A percentile compares a stretch with the other conserved stretches of the same genome.
These are phyloP conservation scores for Botryotinia globosa DNA, from an alignment of 2,329 filamentous ascomycete species.

Conservation along the genomic window DNA sequence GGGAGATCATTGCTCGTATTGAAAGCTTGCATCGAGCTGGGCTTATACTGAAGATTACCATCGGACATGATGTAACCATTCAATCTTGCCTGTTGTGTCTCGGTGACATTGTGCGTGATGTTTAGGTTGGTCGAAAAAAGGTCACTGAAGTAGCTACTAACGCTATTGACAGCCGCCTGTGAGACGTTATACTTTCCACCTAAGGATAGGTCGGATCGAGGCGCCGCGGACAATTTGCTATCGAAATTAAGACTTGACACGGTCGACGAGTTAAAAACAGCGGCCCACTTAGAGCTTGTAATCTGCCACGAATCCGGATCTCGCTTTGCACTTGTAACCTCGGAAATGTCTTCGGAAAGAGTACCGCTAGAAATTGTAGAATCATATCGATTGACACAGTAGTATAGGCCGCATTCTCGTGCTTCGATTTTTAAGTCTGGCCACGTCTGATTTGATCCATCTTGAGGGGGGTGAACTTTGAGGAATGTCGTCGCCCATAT, in stretches of 20 bases:
- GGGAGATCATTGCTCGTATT: constrained; percentile 4
- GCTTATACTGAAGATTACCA: constrained; percentile 2
- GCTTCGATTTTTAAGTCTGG: background rate
- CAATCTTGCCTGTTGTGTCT: constrained; percentile 9
- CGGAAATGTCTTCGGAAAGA: background rate
- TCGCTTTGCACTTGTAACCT: background rate
- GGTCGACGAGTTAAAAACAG: constrained; percentile 5
- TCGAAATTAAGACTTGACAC: constrained; percentile 8
- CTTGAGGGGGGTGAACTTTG: constrained; percentile 2
- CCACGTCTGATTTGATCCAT: background rate
- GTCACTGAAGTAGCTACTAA: background rate
- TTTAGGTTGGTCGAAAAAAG: background rate
- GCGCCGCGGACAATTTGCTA: background rate
- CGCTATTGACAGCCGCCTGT: background rate
- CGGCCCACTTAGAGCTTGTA: constrained; percentile 6
- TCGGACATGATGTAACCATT: constrained; percentile 12
- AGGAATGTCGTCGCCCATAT: constrained; percentile 9
- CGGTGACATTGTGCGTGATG: constrained; percentile 3
- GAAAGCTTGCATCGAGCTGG: constrained; percentile 10
- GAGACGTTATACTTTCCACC: constrained; percentile 5
- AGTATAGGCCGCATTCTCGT: constrained; percentile 10
- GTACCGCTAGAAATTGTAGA: background rate
- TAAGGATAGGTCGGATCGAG: constrained; percentile 1
- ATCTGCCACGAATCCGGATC: constrained; percentile 13
- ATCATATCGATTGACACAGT: constrained; percentile 6